Evolutionary conservation across 1,139 yeast species (phyloP), one percentile per base, ranked within the genome.

Genomic region (Oligophagozyma castellii): DNA sequence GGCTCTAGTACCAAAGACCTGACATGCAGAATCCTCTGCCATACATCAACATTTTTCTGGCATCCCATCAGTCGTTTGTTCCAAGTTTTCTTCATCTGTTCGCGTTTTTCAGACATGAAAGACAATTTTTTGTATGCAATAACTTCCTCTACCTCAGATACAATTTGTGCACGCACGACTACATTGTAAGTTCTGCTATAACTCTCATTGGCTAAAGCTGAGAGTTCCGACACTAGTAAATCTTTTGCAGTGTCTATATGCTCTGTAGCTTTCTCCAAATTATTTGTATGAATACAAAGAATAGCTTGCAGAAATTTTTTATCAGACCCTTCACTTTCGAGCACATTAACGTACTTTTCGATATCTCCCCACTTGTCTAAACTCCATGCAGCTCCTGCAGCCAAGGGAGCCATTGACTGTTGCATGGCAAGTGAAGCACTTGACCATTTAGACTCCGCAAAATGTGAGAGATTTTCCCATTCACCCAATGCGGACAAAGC

Each of bases 301-400:
- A 92, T 79, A 1, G 98, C 95, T 47, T 81, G 78, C 63, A 86
- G 89, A 52, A 89, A 92, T 1, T 95, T 92, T 35, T 84, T 73
- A 47, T 92, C 96, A 0, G 96, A 95, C 3, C 95, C 80, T 39
- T 83, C 95, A 1, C 72, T 61, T 41, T 83, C 83, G 93, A 92
- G 83, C 0, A 80, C 94, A 36, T 72, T 64, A 33, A 86, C 84
- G 46, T 86, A 92, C 6, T 79, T 69, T 47, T 83, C 95, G 89
- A 92, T 86, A 45, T 83, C 66, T 44, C 84, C 95, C 98, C 98
- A 92, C 51, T 83, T 92, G 2, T 89, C 89, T 28, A 89, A 62
- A n/a, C 96, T 96, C 98, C 98, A 89, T 1, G 96, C 83, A 1
- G 98, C 96, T 2, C 96, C 96, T 0, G 96, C 98, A 0, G 98